Evolutionary conservation across 805 yeast genomes (phyloP), one percentile per base, ranked within the genome.

Genomic region (Ogataea ramenticola): DNA sequence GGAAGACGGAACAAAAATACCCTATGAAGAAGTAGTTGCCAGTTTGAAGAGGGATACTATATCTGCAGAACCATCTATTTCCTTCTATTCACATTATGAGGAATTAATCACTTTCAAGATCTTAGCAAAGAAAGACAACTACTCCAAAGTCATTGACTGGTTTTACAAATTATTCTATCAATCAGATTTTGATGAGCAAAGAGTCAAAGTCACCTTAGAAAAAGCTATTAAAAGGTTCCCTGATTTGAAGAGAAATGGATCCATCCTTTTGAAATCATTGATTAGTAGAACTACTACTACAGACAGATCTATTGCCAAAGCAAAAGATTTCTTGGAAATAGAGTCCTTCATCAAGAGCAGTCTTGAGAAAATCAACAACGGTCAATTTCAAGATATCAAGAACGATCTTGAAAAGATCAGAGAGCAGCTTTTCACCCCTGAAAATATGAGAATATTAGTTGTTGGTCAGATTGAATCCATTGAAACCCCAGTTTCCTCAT

Each of bases 1-100:
- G 11, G 82, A 77, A 1, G 75, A 78, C 53, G 91, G 89, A 2
- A 57, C 71, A 3, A 59, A 70, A 15, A 66, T 81, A 19, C 75
- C 86, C 1, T 86, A 74, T 56, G 95, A 89, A 44, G 75, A 80
- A 38, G 96, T 89, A n/a, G 81, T 88, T 8, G 69, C 82, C 17
- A 71, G 74, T 24, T 60, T 89, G 36, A 85, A 87, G 55, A 72
- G 79, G 27, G 97, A 90, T 51, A 77, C 93, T 8, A 67, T 90
- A 21, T 77, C 75, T 30, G 71, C 76, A 38, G 66, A 67, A 14
- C 67, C 87, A 21, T 71, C 74, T 29, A 71, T 72, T 36, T 82
- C 89, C 2, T 73, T 77, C 47, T 74, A 75, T 27, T 74, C 76
- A 35, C 74, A 72, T 46, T 80, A 82, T 54, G 77, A 78, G 15